These are phyloP conservation scores for Claviceps africana DNA, from an alignment of 2,329 filamentous ascomycete genomes.

Conservation along the genomic window DNA sequence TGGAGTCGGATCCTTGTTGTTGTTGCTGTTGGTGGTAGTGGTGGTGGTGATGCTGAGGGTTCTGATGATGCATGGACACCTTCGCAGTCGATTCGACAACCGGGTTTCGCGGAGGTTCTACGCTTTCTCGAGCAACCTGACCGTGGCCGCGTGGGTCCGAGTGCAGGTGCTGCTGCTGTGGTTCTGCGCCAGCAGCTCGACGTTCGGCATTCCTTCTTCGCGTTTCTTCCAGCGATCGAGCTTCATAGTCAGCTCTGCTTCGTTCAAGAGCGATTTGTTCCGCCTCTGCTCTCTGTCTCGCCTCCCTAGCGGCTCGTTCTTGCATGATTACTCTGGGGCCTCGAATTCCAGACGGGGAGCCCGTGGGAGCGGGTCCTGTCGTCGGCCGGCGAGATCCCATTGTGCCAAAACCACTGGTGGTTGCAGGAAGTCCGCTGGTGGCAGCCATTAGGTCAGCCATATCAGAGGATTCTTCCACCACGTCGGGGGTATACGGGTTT, in stretches of 20 bases:
- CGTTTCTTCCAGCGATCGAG: conserved; percentile 39
- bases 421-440: conserved; percentile 40
- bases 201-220: conserved; percentile 46
- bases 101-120: conserved; percentile 9
- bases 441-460: conserved; percentile 70
- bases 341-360: conserved; percentile 53
- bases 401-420: conserved; percentile 40
- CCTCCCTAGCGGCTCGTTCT: conserved; percentile 65
- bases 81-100: conserved; percentile 6
- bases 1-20: not conserved
- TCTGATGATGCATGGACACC: conserved; percentile 7
- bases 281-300: conserved; percentile 51
- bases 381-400: conserved; percentile 30
- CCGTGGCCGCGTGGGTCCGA: conserved; percentile 20
- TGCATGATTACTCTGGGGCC: conserved; percentile 89
- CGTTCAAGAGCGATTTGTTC: conserved; percentile 41
- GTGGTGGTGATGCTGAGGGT: not conserved
- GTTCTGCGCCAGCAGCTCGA: conserved; percentile 34
- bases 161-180: conserved; percentile 12
- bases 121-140: conserved; percentile 14
- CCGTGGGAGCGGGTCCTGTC: conserved; percentile 35
- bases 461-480: conserved; percentile 73
- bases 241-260: conserved; percentile 44
- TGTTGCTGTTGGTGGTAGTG: not conserved
- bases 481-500: conserved; percentile 68